Percentiles rank a stretch among this genome's conserved stretches.
phyloP scores from a whole-genome alignment of 2,329 filamentous ascomycete genomes.

The Elsinoe arachidis region DNA sequence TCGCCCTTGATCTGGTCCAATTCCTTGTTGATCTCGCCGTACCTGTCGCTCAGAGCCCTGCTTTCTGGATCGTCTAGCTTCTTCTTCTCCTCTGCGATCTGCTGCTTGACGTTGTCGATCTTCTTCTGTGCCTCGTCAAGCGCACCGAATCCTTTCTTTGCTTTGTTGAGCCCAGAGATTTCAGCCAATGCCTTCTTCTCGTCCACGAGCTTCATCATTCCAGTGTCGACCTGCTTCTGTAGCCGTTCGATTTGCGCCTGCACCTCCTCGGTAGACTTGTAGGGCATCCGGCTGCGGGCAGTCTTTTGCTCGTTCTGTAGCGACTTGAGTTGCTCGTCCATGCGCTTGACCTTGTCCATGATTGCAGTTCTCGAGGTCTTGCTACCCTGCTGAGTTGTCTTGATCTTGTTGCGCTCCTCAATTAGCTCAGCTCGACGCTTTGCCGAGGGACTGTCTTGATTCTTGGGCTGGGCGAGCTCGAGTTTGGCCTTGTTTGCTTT shows the following conservation, averaged over 20 bases:
- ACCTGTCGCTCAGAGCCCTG: constrained; percentile 79
- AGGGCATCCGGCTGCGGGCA: constrained; percentile 69
- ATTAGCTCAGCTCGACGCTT: constrained; percentile 83
- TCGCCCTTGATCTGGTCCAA: constrained; percentile 84
- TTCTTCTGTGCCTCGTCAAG: constrained; percentile 80
- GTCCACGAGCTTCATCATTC: constrained; percentile 90
- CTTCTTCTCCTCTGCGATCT: constrained; percentile 85
- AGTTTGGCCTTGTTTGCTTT: constrained; percentile 82
- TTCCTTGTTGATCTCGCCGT: constrained; percentile 76
- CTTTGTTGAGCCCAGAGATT: constrained; percentile 73
- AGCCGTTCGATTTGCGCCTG: constrained; percentile 73
- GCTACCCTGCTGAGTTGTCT: constrained; percentile 75
- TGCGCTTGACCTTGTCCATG: constrained; percentile 83
- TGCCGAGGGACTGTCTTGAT: constrained; percentile 68
- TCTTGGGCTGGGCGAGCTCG: constrained; percentile 71
- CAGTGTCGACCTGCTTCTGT: constrained; percentile 77
- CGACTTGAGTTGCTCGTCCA: constrained; percentile 81
- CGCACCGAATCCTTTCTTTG: constrained; percentile 80
- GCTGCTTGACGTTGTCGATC: constrained; percentile 77
- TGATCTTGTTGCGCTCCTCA: constrained; percentile 72
- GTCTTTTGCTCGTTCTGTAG: constrained; percentile 81
- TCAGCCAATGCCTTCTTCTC: constrained; percentile 89
- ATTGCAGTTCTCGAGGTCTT: constrained; percentile 72
- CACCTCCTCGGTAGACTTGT: constrained; percentile 81
- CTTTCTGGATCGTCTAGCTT: constrained; percentile 83